Base-by-base conservation (phyloP, 805 yeast species). In the Komagataella pseudopastoris region DNA sequence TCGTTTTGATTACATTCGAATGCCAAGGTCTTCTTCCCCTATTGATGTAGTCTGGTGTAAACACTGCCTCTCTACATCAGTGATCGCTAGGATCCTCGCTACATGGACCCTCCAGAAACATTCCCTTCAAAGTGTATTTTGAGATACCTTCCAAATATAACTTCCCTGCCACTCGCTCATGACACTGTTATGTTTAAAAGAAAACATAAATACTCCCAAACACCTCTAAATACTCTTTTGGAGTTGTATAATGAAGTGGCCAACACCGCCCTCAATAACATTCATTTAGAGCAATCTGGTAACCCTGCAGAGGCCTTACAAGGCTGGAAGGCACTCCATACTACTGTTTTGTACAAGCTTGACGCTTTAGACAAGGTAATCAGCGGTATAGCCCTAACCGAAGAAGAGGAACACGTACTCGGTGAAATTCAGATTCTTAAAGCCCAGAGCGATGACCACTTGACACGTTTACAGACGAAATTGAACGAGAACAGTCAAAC, bases 321-420 rank as follows among this genome's bases (percentile, higher is more conserved):
- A 53, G 90, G 90, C 2, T 84, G 91, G 90, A 83, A 80, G 56
- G 70, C 80, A 2, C 64, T 85, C n/a, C 87, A 81, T 55, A 79
- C 85, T 1, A 74, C 77, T 49, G 71, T 81, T 2, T 70, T 78
- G 49, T 77, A 70, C 60, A 78, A 78, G 57, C 64, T 83, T 46
- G 86, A 81, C 18, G 54, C 62, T 51, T 56, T 84, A 57, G 74
- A 83, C 59, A 66, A 76, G 63, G 63, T 54, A 62, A 61, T 59
- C 60, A 60, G 30, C 54, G 65, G 56, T 54, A 58, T 51, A 52
- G 53, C 56, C 54, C 50, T 77, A 58, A 59, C 75, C 0, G 71
- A 69, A 3, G 81, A 77, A 53, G 83, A 77, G 55, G 51, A 66
- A 3, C 67, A 71, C 55, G 58, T 77, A 6, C 56, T 68, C 43